Base-by-base conservation (phyloP, 2,329 filamentous ascomycete genomes). In the Dactylellina drechsleri region DNA sequence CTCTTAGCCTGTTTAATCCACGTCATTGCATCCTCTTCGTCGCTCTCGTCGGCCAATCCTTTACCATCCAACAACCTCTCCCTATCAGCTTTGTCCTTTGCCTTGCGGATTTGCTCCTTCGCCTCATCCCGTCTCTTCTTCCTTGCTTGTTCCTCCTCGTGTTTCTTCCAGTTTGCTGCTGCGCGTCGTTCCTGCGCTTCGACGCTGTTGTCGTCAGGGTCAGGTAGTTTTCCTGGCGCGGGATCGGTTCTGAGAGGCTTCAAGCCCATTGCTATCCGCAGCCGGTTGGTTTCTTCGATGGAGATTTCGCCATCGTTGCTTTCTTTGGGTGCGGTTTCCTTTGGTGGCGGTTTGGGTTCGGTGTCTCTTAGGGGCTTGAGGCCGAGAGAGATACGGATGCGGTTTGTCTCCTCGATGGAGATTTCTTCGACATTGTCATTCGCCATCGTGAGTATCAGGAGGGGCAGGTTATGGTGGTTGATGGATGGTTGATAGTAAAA, bases 1-100 rank as follows among this genome's bases (percentile, higher is more conserved):
- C 96, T 98, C 86, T 96, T 98, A 82, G 94, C 90, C 73, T 90
- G 90, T 78, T 91, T 88, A 74, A 99, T 82, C 95, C 95, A 99
- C 0, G 91, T 86, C 81, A 91, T 91, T 13, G 94, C 92, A 81
- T 96, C 78, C 10, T 77, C 77, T 2, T 77, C 72, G 1, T 87
- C 88, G 52, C 89, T 90, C 0, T 84, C 85, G 41, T 98, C 95
- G 56, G 91, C 95, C 1, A 99, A 84, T 0, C 93, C 91, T 80
- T 91, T 90, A 71, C 95, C 95, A 80, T 95, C 88, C 10, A 99
- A 84, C 76, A 90, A 87, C 13, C 89, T 85, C 80, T 89, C 87
- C 64, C 92, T 89, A 82, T 92, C 91, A 2, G 92, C 93, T 70
- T 88, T 86, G 80, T 99, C 95, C 79, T 93, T 90, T 49, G 92